phyloP scores from a whole-genome alignment of 805 yeast genomes.

The Lachancea thermotolerans region DNA sequence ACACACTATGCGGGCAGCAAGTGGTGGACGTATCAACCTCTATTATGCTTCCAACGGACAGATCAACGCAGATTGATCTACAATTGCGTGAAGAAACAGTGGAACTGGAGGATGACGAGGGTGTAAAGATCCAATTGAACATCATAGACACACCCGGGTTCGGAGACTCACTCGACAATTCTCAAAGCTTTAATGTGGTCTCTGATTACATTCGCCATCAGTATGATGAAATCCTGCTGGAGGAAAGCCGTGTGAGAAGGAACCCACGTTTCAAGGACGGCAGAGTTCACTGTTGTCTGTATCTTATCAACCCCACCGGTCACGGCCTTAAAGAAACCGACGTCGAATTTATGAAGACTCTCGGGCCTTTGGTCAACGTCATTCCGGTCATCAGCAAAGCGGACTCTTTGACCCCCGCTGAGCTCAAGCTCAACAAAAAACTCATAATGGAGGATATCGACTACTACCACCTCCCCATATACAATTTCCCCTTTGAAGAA shows the following conservation, averaged over 20 bases:
- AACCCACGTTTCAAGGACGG: conserved; percentile 83
- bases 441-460: conserved; percentile 73
- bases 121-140: conserved; percentile 70
- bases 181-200: conserved; percentile 56
- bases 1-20: conserved; percentile 82
- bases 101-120: conserved; percentile 81
- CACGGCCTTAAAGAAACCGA: conserved; percentile 76
- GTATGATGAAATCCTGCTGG: conserved; percentile 74
- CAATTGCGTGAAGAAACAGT: conserved; percentile 71
- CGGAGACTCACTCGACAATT: conserved; percentile 67
- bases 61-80: conserved; percentile 43
- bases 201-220: conserved; percentile 78
- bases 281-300: conserved; percentile 68
- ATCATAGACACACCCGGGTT: conserved; percentile 81
- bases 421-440: conserved; percentile 64
- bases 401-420: conserved; percentile 77
- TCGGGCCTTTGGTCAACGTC: conserved; percentile 75
- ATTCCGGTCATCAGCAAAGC: conserved; percentile 83
- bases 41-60: conserved; percentile 46
- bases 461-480: conserved; percentile 62
- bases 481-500: conserved; percentile 61
- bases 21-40: conserved; percentile 71
- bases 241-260: conserved; percentile 75
- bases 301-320: conserved; percentile 78
- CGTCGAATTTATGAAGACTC: conserved; percentile 66